Conservation (phyloP, 345 rosid genomes). For the Gossypium raimondii region DNA sequence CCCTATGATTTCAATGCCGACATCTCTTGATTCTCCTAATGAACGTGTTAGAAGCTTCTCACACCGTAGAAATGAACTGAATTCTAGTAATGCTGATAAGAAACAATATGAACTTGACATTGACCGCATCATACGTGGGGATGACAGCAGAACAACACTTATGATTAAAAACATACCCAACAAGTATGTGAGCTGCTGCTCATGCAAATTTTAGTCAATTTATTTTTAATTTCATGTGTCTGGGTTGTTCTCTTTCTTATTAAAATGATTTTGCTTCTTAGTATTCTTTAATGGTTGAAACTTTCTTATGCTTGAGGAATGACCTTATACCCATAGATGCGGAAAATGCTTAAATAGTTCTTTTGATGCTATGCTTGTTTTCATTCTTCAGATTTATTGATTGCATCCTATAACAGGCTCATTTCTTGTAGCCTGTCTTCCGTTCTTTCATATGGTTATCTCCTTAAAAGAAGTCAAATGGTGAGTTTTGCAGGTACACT, state of each 20-base stretch:
- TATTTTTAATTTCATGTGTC: background rate
- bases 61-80: slow-evolving; percentile 71
- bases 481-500: slow-evolving; percentile 51
- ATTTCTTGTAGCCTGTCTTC: background rate
- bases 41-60: slow-evolving; percentile 67
- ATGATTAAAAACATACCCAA: slow-evolving; percentile 98
- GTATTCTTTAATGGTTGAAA: background rate
- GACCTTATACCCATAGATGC: background rate
- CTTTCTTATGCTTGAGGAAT: slow-evolving; percentile 6
- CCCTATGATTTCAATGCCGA: slow-evolving; percentile 56
- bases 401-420: background rate
- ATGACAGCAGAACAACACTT: slow-evolving; percentile 81
- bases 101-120: slow-evolving; percentile 86
- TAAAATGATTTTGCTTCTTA: background rate
- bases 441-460: slow-evolving; percentile 5
- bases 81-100: slow-evolving; percentile 67
- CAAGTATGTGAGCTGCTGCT: slow-evolving; percentile 49
- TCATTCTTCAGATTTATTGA: background rate
- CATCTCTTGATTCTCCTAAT: slow-evolving; percentile 62
- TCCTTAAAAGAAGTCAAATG: background rate
- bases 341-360: background rate
- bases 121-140: slow-evolving; percentile 70
- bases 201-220: slow-evolving; percentile 4
- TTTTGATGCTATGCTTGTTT: background rate
- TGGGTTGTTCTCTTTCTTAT: background rate